Base-by-base conservation (phyloP, 2,329 filamentous ascomycete genomes). In the Scytalidium lignicola region DNA sequence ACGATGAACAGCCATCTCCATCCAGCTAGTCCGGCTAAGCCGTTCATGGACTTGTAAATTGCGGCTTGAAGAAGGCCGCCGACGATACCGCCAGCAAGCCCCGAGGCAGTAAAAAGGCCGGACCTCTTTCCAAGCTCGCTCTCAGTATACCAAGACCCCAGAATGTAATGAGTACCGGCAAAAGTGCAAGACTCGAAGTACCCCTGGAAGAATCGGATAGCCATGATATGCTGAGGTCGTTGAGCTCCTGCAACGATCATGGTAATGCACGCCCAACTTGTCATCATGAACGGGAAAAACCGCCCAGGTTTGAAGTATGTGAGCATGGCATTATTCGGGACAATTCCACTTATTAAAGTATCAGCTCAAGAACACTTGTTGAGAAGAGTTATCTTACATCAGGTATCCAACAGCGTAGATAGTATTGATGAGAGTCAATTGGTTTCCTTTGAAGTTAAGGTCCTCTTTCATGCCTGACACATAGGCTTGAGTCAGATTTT, bases 81-180 rank as follows among this genome's bases (percentile, higher is more conserved):
- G 46, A 85, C 79, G 73, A 84, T 78, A 0, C 75, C 81, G 0
- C 80, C 81, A 0, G 77, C 79, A 2, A 82, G 67, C 0, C 79
- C 80, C 1, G 75, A 79, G 1, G 77, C 74, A 1, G 78, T 82
- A 61, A 84, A 84, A 46, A 85, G 75, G 7, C 78, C 80, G 22
- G 71, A 77, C 3, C 81, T 71, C 60, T 83, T 84, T 3, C 78
- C 80, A 0, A 84, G 73, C 61, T 84, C 80, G n/a, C 70, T 67
- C 45, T 74, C 71, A 0, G 74, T 82, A 58, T 83, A 83, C 80
- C 80, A 83, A 0, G 74, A 76, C 1, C 80, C 79, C 0, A 83
- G 69, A 50, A 83, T 75, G 51, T 81, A 83, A 54, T 82, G 78
- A 0, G 77, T 72, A 10, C 76, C 77, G 6, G 78, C 74, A 50